Evolutionary conservation across 345 rosid genomes (phyloP).

Genomic region (Boechera retrofracta): DNA sequence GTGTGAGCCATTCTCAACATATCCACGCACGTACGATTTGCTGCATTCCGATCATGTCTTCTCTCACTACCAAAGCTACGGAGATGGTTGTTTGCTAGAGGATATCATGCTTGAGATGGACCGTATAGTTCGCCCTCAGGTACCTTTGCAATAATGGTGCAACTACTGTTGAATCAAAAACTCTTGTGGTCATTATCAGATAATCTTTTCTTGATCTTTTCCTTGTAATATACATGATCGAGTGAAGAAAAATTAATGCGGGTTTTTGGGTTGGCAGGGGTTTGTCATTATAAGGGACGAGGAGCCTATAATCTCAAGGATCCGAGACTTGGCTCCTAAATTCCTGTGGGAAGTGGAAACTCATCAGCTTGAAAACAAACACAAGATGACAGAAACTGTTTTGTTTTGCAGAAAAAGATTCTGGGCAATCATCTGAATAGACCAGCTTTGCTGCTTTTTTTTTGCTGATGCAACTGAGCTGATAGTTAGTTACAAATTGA

Average conservation of each 20-base stretch:
- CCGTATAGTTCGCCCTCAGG: conserved; percentile 83
- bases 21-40: conserved; percentile 88
- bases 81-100: conserved; percentile 75
- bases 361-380: conserved; percentile 60
- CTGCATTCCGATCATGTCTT: conserved; percentile 77
- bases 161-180: background rate
- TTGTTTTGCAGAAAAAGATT: conserved; percentile 83
- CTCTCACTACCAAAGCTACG: conserved; percentile 57
- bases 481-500: too few relatives aligned
- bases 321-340: conserved; percentile 69
- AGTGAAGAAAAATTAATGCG: background rate
- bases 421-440: conserved; percentile 64
- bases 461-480: background rate
- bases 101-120: conserved; percentile 95
- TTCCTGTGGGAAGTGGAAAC: conserved; percentile 82
- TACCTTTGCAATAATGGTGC: conserved; percentile 38
- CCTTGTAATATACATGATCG: background rate
- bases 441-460: background rate
- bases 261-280: conserved; percentile 57
- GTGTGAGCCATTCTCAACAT: conserved; percentile 97
- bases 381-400: conserved; percentile 65
- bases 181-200: background rate
- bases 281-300: conserved; percentile 80
- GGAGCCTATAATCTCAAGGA: conserved; percentile 57
- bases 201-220: background rate